Conservation (phyloP, 371 early-diverging fungal species). For the Capillidium heterosporum region DNA sequence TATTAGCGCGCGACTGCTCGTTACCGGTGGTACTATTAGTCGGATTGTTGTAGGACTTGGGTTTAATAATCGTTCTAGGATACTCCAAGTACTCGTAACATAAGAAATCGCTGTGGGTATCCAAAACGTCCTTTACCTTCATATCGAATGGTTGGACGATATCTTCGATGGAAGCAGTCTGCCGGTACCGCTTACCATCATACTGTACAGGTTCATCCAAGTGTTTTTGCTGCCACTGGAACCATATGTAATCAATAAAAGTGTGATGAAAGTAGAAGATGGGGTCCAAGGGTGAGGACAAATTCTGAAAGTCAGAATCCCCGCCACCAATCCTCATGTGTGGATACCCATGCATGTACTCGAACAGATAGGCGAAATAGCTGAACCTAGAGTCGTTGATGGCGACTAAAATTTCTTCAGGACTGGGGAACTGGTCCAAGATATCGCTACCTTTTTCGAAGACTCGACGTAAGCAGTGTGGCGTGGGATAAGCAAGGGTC, state of each 20-base stretch:
- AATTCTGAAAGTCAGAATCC: slow-evolving; percentile 15
- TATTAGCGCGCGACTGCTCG: too few species aligned
- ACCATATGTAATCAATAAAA: slow-evolving; percentile 26
- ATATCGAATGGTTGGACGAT: neutral
- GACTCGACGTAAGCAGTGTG: too few species aligned
- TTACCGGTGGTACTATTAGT: too few species aligned
- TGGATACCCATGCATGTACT: neutral
- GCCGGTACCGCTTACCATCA: neutral
- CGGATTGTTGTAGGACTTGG: too few species aligned
- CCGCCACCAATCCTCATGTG: slow-evolving; percentile 15
- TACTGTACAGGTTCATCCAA: neutral
- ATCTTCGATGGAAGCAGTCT: neutral
- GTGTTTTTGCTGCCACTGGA: slow-evolving; percentile 15
- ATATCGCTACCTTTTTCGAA: too few species aligned
- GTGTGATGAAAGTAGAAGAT: slow-evolving; percentile 26
- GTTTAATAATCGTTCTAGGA: too few species aligned
- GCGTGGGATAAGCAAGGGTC: too few species aligned
- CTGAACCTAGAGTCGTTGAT: neutral
- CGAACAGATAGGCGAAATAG: neutral
- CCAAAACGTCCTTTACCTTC: neutral
- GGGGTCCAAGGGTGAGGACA: slow-evolving; percentile 21
- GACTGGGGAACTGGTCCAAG: too few species aligned
- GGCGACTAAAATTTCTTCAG: neutral
- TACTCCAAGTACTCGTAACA: neutral
- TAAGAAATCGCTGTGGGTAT: neutral